Conservation (phyloP, 345 rosid genomes). For the Stellera chamaejasme region DNA sequence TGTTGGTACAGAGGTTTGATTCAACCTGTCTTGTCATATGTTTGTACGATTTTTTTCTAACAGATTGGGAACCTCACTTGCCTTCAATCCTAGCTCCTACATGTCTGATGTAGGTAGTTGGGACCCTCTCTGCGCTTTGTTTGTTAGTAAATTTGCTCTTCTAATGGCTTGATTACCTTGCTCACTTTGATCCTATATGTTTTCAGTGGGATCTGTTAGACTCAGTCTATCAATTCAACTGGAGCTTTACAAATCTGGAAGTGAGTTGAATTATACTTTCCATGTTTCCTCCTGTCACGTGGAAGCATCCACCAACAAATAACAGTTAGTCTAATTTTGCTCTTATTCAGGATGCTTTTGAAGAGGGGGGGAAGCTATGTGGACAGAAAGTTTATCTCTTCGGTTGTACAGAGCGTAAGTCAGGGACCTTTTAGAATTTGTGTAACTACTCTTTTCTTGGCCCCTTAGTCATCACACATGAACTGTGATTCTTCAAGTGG, state of each 20-base stretch:
- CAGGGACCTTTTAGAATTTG: not conserved
- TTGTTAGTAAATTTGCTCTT: slow-evolving; percentile 1
- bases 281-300: not conserved
- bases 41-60: not conserved
- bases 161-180: not conserved
- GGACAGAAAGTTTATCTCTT: slow-evolving; percentile 79
- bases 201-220: slow-evolving; percentile 95
- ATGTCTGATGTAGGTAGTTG: slow-evolving; percentile 52
- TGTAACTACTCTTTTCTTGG: too few species aligned
- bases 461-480: too few species aligned
- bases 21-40: slow-evolving; percentile 2
- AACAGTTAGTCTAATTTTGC: slow-evolving; percentile 4
- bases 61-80: slow-evolving; percentile 10
- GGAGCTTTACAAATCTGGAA: slow-evolving; percentile 86
- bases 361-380: slow-evolving; percentile 71
- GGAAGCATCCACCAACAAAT: not conserved
- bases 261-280: slow-evolving; percentile 37
- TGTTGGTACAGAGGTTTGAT: slow-evolving; percentile 87
- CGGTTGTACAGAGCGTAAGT: slow-evolving; percentile 93
- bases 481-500: not conserved
- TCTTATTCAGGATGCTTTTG: slow-evolving; percentile 65
- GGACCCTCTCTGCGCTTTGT: slow-evolving; percentile 2
- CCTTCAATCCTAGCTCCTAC: not conserved
- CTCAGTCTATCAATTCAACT: slow-evolving; percentile 51
- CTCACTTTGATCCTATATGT: slow-evolving; percentile 9